Conservation (phyloP, 208 protist species). For the Lotmaria passim region DNA sequence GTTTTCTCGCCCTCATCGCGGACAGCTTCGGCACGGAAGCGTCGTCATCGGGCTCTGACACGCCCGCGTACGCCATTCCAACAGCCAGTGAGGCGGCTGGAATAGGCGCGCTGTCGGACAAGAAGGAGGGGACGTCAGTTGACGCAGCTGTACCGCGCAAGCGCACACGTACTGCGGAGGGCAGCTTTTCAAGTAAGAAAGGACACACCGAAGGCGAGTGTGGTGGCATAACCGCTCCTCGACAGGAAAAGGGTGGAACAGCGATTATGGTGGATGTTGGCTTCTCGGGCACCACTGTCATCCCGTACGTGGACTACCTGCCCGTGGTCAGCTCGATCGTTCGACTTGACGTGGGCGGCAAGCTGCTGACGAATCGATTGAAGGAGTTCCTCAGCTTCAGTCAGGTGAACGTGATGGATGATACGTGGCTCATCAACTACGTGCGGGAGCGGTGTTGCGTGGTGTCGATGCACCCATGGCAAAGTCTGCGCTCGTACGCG, state of each 20-base stretch:
- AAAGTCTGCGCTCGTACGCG: slow-evolving; percentile 12
- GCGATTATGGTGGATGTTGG: slow-evolving; percentile 77
- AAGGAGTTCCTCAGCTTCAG: slow-evolving; percentile 81
- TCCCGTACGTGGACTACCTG: slow-evolving; percentile 76
- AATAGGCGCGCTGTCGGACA: no score
- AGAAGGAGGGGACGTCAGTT: no score
- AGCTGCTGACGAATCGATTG: slow-evolving; percentile 79
- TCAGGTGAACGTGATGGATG: slow-evolving; percentile 81
- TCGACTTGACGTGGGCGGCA: slow-evolving; percentile 77
- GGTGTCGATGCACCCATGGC: slow-evolving; percentile 33
- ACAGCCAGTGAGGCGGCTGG: no score
- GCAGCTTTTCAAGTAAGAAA: no score
- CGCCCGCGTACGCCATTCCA: neutral
- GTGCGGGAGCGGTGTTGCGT: slow-evolving; percentile 77
- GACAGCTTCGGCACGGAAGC: slow-evolving; percentile 29
- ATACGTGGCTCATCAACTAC: slow-evolving; percentile 85
- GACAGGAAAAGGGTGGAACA: slow-evolving; percentile 12
- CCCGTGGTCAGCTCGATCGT: slow-evolving; percentile 67
- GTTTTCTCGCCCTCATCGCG: slow-evolving; percentile 61
- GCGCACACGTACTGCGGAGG: neutral
- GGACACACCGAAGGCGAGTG: no score
- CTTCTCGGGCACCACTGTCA: slow-evolving; percentile 74
- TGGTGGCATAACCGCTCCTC: neutral
- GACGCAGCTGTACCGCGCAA: slow-evolving; percentile 18
- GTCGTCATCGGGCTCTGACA: no score